Conservation (phyloP, 495 filamentous ascomycete species). For the Aspergillus carlsbadensis region DNA sequence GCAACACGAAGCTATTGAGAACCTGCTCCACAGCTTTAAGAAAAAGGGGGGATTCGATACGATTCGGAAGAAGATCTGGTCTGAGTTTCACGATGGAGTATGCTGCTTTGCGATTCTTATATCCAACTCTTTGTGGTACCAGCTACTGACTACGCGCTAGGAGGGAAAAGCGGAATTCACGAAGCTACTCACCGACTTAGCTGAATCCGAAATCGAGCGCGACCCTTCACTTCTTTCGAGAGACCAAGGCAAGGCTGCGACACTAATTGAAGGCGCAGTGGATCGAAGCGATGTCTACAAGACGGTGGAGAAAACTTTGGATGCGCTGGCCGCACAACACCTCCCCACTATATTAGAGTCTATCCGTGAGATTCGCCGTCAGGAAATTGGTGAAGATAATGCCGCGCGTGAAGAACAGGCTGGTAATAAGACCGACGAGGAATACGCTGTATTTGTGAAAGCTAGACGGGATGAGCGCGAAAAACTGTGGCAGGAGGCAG, state of each 20-base stretch:
- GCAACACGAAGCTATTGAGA: slow-evolving; percentile 73
- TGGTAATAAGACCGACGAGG: slow-evolving; percentile 78
- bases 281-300: slow-evolving; percentile 82
- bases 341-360: slow-evolving; percentile 61
- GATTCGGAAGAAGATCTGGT: slow-evolving; percentile 79
- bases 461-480: slow-evolving; percentile 63
- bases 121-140: background rate
- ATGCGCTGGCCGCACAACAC: slow-evolving; percentile 64
- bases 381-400: slow-evolving; percentile 72
- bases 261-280: slow-evolving; percentile 82
- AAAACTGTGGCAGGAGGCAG: slow-evolving; percentile 61
- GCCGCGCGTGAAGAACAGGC: slow-evolving; percentile 65
- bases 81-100: slow-evolving; percentile 76
- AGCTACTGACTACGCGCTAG: slow-evolving; percentile 38
- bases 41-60: slow-evolving; percentile 88
- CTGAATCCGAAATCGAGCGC: slow-evolving; percentile 78
- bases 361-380: slow-evolving; percentile 65
- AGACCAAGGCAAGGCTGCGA: slow-evolving; percentile 75
- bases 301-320: slow-evolving; percentile 64
- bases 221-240: slow-evolving; percentile 73
- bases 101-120: slow-evolving; percentile 22
- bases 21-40: slow-evolving; percentile 77
- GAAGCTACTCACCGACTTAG: slow-evolving; percentile 64
- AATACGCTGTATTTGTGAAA: slow-evolving; percentile 73
- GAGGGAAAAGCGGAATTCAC: slow-evolving; percentile 67